A percentile compares a stretch with the other conserved stretches of the same genome.
Evolutionary conservation across 257 asterid genomes (phyloP).

Genomic region (Primulina huaijiensis): DNA sequence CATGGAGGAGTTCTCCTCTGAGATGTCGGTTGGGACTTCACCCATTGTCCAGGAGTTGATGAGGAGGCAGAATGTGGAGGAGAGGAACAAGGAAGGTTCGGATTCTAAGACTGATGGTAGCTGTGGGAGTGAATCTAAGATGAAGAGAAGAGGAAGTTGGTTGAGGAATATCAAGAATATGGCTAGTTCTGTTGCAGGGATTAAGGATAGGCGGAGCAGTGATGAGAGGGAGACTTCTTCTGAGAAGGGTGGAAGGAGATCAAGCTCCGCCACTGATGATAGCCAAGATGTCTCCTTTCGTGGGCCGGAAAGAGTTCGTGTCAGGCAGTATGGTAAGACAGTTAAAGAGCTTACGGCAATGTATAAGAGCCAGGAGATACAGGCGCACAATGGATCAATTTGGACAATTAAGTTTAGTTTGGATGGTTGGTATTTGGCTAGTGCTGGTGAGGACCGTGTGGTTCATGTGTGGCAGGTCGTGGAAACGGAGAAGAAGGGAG

Average conservation of each 20-base stretch:
- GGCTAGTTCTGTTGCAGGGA: constrained; percentile 71
- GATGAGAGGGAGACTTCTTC: constrained; percentile 96
- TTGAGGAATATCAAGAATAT: constrained; percentile 70
- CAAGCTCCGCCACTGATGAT: constrained; percentile 97
- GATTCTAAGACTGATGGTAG: constrained; percentile 50
- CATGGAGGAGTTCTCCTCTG: constrained; percentile 80
- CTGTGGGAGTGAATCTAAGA: constrained; percentile 51
- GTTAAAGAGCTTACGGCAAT: constrained; percentile 80
- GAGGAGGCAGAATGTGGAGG: constrained; percentile 92
- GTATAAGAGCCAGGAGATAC: constrained; percentile 88
- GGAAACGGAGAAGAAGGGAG: constrained; percentile 88
- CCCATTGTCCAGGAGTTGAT: constrained; percentile 95
- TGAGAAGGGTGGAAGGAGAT: constrained; percentile 94
- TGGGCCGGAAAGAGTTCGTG: constrained; percentile 84
- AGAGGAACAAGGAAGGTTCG: constrained; percentile 54
- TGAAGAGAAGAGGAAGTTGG: constrained; percentile 78
- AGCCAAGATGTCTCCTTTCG: constrained; percentile 87
- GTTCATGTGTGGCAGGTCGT: constrained; percentile 91
- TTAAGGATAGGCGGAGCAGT: constrained; percentile 77
- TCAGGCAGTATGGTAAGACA: constrained; percentile 84
- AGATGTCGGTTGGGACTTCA: constrained; percentile 91
- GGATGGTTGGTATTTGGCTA: constrained; percentile 95
- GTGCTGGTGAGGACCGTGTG: constrained; percentile 98
- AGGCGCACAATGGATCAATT: constrained; percentile 87
- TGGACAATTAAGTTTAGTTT: constrained; percentile 96